Conservation (phyloP, 495 filamentous ascomycete genomes). For the Melanomma pulvis-pyrius region DNA sequence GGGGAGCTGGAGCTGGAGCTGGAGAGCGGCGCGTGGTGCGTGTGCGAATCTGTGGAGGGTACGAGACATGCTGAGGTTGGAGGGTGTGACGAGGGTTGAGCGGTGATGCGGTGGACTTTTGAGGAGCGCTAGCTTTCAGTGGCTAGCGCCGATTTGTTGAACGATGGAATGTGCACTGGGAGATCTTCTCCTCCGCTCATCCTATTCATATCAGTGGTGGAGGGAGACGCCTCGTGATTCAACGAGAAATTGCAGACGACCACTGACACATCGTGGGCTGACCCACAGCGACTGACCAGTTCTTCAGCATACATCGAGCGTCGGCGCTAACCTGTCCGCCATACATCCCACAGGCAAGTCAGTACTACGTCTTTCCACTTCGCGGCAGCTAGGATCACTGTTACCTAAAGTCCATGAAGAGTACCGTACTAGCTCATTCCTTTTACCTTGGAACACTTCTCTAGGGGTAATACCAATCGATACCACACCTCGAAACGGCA, state of each 20-base stretch:
- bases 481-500: too few species aligned
- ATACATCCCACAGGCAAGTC: too few species aligned
- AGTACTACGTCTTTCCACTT: too few species aligned
- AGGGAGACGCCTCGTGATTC: background rate
- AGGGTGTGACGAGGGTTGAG: background rate
- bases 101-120: background rate
- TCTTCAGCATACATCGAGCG: background rate
- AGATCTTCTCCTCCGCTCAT: background rate
- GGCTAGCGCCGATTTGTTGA: background rate
- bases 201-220: background rate
- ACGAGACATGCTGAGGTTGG: slow-evolving; percentile 10
- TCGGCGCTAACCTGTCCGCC: too few species aligned
- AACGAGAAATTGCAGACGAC: background rate
- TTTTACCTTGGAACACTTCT: too few species aligned
- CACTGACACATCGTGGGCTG: background rate
- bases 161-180: too few species aligned
- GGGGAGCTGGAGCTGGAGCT: background rate
- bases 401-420: too few species aligned
- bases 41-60: background rate
- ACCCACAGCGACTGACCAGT: background rate
- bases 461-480: too few species aligned
- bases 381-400: too few species aligned
- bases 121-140: background rate
- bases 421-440: too few species aligned
- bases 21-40: background rate